Evolutionary conservation across 805 yeast genomes (phyloP).

Genomic region (Metschnikowia similis): DNA sequence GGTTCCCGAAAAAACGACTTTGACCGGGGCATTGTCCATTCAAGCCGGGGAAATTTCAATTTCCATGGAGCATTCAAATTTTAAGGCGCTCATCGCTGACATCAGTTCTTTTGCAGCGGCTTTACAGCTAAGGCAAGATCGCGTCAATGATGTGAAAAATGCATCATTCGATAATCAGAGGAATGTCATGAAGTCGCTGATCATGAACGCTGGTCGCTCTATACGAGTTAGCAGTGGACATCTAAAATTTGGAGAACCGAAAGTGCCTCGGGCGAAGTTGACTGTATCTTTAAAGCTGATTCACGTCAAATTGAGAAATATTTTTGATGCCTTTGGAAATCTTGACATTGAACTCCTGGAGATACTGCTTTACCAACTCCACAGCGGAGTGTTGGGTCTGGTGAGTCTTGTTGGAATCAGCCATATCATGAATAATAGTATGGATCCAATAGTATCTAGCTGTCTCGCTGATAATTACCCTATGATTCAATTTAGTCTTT

Average conservation of each 20-base stretch:
- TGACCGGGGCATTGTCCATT: constrained; percentile 6
- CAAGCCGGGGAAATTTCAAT: constrained; percentile 14
- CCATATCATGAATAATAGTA: constrained; percentile 1
- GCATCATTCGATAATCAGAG: neutral
- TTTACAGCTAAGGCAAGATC: neutral
- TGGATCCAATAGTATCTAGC: neutral
- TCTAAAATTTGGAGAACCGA: constrained; percentile 8
- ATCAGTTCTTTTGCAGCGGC: neutral
- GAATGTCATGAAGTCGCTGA: neutral
- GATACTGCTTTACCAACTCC: constrained; percentile 17
- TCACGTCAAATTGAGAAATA: constrained; percentile 13
- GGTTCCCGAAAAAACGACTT: constrained; percentile 1
- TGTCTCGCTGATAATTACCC: constrained; percentile 17
- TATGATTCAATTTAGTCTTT: constrained; percentile 18
- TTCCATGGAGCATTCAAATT: constrained; percentile 4
- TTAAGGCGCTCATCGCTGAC: neutral
- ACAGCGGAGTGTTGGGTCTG: constrained; percentile 21
- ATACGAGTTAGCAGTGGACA: constrained; percentile 8
- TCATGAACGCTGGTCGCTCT: constrained; percentile 8
- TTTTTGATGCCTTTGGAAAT: constrained; percentile 27
- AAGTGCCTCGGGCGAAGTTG: constrained; percentile 37
- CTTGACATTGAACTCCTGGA: constrained; percentile 13
- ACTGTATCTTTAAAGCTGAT: constrained; percentile 23
- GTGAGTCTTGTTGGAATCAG: constrained; percentile 16
- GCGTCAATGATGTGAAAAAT: constrained; percentile 1